Base-by-base conservation (phyloP, 805 yeast species). In the Starmerella sirachaensis region DNA sequence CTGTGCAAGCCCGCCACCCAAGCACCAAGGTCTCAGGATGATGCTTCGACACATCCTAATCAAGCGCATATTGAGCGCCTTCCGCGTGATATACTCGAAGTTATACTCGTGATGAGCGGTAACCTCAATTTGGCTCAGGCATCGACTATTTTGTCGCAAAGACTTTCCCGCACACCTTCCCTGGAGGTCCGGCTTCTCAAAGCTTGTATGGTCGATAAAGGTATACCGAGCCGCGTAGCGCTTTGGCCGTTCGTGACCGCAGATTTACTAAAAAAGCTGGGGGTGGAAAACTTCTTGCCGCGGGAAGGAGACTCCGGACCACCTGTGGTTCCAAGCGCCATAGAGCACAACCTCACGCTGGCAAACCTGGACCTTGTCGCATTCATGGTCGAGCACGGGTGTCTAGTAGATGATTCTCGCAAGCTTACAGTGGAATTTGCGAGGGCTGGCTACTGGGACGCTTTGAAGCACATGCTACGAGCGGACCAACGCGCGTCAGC, bases 271-370 rank as follows among this genome's bases (percentile, higher is more conserved):
- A 81, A 81, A 22, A 16, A 25, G 24, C 26, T 38, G 6, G 19
- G 17, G 14, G 16, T 34, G 22, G 8, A 24, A 14, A 18, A 19
- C 12, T 29, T 30, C 18, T n/a, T n/a, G n/a, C n/a, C n/a, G n/a
- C n/a, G n/a, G n/a, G 22, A 17, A 3, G 18, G 34, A 18, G 25
- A 22, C 12, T 23, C 18, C 11, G 11, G 29, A 21, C 38, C 19
- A 91, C 93, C 3, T 79, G 77, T 5, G 93, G 93, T 25, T 88
- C 94, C 64, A 78, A 91, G 46, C 78, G 61, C 54, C 78, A 79
- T 49, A 78, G 66, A 43, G 80, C 73, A 53, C 12, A 14, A 28
- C n/a, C 27, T 11, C 45, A 8, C 23, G 29, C 52, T 7, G 36
- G 19, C 20, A 7, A 20, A 39, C 10, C 20, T 37, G 9, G 29